A percentile compares a stretch with the other conserved stretches of the same genome.
phyloP scores from a whole-genome alignment of 2,329 filamentous ascomycete species.

The Colletotrichum chrysophilum region DNA sequence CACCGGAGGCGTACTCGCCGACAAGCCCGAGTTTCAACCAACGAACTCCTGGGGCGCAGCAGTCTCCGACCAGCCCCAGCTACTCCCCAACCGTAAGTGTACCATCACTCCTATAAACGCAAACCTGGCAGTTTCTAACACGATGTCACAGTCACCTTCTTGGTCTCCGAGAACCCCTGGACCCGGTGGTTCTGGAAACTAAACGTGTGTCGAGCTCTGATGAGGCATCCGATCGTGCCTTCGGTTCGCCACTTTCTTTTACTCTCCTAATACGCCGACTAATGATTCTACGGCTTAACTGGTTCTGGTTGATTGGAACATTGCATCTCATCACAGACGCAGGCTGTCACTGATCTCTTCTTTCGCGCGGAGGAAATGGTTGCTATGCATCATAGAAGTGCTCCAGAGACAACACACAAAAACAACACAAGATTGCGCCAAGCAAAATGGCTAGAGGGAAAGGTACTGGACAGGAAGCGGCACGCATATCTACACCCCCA shows the following conservation, averaged over 20 bases:
- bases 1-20: conserved; percentile 67
- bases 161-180: conserved; percentile 53
- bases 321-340: conserved; percentile 21
- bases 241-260: conserved; percentile 9
- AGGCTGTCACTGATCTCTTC: conserved; percentile 24
- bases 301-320: conserved; percentile 17
- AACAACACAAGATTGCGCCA: conserved; percentile 12
- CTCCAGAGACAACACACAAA: conserved; percentile 5
- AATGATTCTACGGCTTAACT: conserved; percentile 36
- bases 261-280: conserved; percentile 38
- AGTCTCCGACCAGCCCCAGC: conserved; percentile 71
- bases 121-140: conserved; percentile 28
- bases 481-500: not conserved
- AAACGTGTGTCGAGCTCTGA: conserved; percentile 32
- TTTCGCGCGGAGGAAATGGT: conserved; percentile 1
- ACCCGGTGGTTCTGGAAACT: conserved; percentile 46
- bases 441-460: not conserved
- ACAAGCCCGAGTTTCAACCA: conserved; percentile 66
- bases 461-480: not conserved
- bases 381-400: conserved; percentile 22
- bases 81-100: conserved; percentile 70
- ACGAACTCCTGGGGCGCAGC: conserved; percentile 56
- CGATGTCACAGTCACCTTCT: conserved; percentile 44
- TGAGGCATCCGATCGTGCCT: not conserved
- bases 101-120: not conserved